Evolutionary conservation across 306 rosid species (phyloP), one percentile per base, ranked within the genome.

Genomic region (Crotalaria pallida): DNA sequence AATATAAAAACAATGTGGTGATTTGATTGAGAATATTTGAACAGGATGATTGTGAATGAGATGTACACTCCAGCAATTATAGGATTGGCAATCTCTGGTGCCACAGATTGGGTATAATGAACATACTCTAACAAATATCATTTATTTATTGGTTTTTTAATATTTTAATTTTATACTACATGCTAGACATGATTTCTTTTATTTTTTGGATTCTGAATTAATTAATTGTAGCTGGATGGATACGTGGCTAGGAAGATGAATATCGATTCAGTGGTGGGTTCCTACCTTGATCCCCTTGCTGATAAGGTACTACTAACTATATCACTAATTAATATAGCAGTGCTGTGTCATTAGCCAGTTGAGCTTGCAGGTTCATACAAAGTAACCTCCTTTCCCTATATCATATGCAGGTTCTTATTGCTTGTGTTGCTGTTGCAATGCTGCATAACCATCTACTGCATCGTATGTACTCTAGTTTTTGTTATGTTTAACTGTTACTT

Each of bases 251-350:
- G 98, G 86, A 88, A 84, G 84, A 84, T 94, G 98, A 90, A 77
- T 78, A 90, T 88, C 10, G 85, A 88, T 75, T 94, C 98, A 68
- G 97, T 94, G 26, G 98, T 90, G 62, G 98, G 98, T 64, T 94
- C 97, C 26, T 94, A 94, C 76, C 95, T 94, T 65, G 98, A 90
- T 81, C 98, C 98, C 51, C 90, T 94, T 48, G 98, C 98, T 51
- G 98, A 94, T 74, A 94, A 94, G 97, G 98, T 87, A 62, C 49
- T 7, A 69, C 15, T 12, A 26, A 17, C 34, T 11, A 29, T n/a
- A n/a, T n/a, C n/a, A n/a, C n/a, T n/a, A n/a, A n/a, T n/a, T n/a
- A n/a, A n/a, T n/a, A 38, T 67, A 63, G 38, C 3, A 64, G 62
- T 27, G 16, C 29, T 3, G 33, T 40, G 26, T 17, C n/a, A 29